A percentile compares a stretch with the other conserved stretches of the same genome.
Conservation (phyloP, 2,329 filamentous ascomycete species). For the Colletotrichum sp. region DNA sequence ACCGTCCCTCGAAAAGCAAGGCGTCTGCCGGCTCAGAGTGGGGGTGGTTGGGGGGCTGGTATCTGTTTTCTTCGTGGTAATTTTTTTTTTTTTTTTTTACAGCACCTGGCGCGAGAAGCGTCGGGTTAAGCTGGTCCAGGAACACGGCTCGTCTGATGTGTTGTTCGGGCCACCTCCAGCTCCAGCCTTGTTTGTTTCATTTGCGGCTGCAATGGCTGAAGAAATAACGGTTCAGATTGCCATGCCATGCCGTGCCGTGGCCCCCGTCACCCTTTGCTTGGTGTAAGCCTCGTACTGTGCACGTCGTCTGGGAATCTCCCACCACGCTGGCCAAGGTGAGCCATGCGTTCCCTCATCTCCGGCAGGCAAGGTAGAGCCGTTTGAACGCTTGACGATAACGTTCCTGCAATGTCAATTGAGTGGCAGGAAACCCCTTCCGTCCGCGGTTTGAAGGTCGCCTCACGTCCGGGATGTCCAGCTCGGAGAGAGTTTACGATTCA, state of each 20-base stretch:
- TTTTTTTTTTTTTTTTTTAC: background rate
- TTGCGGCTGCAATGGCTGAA: background rate
- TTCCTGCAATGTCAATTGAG: constrained; percentile 13
- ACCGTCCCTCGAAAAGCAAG: background rate
- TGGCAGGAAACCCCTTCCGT: background rate
- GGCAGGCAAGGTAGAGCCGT: constrained; percentile 17
- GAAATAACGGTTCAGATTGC: background rate
- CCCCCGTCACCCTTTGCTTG: background rate
- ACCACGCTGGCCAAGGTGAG: background rate
- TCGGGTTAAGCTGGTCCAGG: background rate
- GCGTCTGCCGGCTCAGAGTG: constrained; percentile 3
- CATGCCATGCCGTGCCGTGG: background rate
- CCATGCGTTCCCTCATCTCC: constrained; percentile 13
- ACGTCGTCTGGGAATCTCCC: background rate
- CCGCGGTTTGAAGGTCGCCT: constrained; percentile 16
- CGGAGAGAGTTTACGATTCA: constrained; percentile 12
- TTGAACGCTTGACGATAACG: background rate
- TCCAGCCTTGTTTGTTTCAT: constrained; percentile 20
- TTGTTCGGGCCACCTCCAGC: constrained; percentile 4
- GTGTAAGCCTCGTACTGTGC: background rate
- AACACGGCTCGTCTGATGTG: constrained; percentile 16
- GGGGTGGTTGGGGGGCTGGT: background rate
- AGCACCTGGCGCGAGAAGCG: constrained; percentile 18
- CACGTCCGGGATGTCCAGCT: constrained; percentile 13
- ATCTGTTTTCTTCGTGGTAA: background rate